phyloP scores from a whole-genome alignment of 352 stramenopile species.

The Peronospora tabacina region DNA sequence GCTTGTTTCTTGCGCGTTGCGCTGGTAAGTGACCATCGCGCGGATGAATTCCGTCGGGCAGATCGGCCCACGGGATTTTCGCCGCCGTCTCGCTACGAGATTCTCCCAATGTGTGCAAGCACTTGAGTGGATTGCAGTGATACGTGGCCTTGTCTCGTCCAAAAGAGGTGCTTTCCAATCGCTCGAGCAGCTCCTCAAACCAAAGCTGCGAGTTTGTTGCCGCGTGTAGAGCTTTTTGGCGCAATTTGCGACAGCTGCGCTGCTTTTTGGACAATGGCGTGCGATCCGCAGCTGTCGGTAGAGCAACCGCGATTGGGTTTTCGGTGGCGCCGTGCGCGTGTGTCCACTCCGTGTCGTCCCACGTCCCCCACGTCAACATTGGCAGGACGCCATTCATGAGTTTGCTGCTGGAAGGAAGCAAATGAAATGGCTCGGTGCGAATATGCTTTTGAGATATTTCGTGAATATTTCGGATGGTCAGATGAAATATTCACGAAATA shows the following conservation, averaged over 20 bases:
- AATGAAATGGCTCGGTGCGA: too few species aligned
- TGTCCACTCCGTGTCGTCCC: constrained; percentile 40
- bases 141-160: constrained; percentile 32
- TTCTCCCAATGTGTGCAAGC: constrained; percentile 18
- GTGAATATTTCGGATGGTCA: too few species aligned
- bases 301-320: neutral
- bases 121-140: constrained; percentile 54
- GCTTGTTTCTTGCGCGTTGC: constrained; percentile 56
- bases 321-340: neutral
- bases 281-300: neutral
- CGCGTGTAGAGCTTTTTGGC: constrained; percentile 38
- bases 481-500: too few species aligned
- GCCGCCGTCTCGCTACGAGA: neutral
- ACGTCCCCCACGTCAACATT: constrained; percentile 67
- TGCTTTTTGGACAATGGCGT: constrained; percentile 5
- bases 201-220: constrained; percentile 47
- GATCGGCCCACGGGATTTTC: constrained; percentile 51
- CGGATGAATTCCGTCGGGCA: constrained; percentile 63
- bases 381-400: constrained; percentile 67
- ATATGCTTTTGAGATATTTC: too few species aligned
- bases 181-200: constrained; percentile 66
- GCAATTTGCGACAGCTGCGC: constrained; percentile 45
- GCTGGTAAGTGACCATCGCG: constrained; percentile 52
- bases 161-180: constrained; percentile 41
- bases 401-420: neutral